phyloP scores from a whole-genome alignment of 192 early-diverging fungal genomes.

The Coemansia sp. region DNA sequence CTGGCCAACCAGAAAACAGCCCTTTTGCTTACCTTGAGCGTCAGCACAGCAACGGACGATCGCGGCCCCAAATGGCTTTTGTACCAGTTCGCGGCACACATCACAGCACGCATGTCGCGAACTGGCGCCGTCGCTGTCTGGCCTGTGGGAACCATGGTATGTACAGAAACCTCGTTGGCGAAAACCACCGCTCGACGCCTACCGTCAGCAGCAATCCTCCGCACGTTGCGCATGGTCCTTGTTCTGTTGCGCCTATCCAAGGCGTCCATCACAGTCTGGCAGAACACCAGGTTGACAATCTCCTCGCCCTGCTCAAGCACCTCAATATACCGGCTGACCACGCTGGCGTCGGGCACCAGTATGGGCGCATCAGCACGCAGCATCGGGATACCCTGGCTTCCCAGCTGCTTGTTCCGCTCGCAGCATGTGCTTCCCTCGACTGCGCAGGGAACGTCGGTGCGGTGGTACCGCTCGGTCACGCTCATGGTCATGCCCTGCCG shows the following conservation, averaged over 20 bases:
- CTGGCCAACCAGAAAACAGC: not conserved
- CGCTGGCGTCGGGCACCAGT: conserved; percentile 39
- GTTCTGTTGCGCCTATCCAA: conserved; percentile 64
- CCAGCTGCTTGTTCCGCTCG: conserved; percentile 20
- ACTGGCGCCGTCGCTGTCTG: conserved; percentile 33
- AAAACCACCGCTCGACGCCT: conserved; percentile 62
- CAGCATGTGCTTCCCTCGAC: conserved; percentile 22
- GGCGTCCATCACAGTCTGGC: conserved; percentile 63
- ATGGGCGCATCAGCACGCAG: conserved; percentile 12
- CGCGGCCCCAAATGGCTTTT: conserved; percentile 48
- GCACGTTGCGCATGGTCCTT: conserved; percentile 61
- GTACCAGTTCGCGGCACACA: conserved; percentile 62
- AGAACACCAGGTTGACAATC: conserved; percentile 65
- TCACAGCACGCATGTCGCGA: conserved; percentile 61
- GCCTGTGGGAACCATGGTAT: conserved; percentile 36
- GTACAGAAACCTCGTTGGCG: conserved; percentile 66
- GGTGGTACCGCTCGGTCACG: conserved; percentile 43
- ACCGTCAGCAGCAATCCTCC: conserved; percentile 61
- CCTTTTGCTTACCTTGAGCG: conserved; percentile 15
- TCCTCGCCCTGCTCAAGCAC: conserved; percentile 65
- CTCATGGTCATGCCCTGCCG: conserved; percentile 47
- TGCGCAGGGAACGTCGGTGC: conserved; percentile 41
- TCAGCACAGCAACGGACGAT: conserved; percentile 37
- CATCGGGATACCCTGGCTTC: conserved; percentile 18
- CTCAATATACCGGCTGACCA: conserved; percentile 63